These are phyloP conservation scores for Salix caprea DNA, from an alignment of 345 rosid genomes.

Conservation along the genomic window DNA sequence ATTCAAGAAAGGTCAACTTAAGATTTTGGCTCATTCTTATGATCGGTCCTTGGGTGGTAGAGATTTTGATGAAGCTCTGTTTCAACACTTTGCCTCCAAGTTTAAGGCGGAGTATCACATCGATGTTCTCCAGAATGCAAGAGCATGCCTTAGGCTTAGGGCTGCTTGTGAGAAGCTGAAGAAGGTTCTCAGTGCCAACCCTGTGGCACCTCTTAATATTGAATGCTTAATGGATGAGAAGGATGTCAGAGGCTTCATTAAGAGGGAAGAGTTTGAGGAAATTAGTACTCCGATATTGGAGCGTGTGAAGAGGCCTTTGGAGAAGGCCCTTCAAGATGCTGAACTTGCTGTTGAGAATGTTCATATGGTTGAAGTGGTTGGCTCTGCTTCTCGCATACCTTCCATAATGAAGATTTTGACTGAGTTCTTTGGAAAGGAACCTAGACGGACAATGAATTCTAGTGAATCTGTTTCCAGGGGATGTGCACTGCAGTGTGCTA, in stretches of 20 bases:
- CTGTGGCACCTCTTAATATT: constrained; percentile 77
- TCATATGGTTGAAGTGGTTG: constrained; percentile 88
- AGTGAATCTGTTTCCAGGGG: constrained; percentile 97
- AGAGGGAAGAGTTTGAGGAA: constrained; percentile 87
- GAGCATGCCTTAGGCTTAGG: constrained; percentile 80
- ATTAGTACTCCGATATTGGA: constrained; percentile 75
- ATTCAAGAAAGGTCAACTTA: constrained; percentile 81
- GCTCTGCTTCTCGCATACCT: constrained; percentile 87
- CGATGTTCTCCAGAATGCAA: constrained; percentile 80
- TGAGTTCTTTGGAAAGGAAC: constrained; percentile 96
- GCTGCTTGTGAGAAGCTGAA: constrained; percentile 88
- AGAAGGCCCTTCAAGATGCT: constrained; percentile 85
- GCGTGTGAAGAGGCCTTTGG: constrained; percentile 80
- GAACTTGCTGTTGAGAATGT: constrained; percentile 66
- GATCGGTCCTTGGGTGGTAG: constrained; percentile 88
- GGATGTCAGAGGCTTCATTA: constrained; percentile 80
- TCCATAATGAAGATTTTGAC: constrained; percentile 72
- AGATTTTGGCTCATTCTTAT: constrained; percentile 68
- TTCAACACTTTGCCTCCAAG: constrained; percentile 66
- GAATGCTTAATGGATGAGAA: constrained; percentile 98
- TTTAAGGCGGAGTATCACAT: constrained; percentile 88
- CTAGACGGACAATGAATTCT: constrained; percentile 94
- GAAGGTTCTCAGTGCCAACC: constrained; percentile 93
- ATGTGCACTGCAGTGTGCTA: constrained; percentile 88
- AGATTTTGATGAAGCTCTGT: constrained; percentile 86